These are phyloP conservation scores for Corchorus capsularis DNA, from an alignment of 345 rosid genomes.

Conservation along the genomic window DNA sequence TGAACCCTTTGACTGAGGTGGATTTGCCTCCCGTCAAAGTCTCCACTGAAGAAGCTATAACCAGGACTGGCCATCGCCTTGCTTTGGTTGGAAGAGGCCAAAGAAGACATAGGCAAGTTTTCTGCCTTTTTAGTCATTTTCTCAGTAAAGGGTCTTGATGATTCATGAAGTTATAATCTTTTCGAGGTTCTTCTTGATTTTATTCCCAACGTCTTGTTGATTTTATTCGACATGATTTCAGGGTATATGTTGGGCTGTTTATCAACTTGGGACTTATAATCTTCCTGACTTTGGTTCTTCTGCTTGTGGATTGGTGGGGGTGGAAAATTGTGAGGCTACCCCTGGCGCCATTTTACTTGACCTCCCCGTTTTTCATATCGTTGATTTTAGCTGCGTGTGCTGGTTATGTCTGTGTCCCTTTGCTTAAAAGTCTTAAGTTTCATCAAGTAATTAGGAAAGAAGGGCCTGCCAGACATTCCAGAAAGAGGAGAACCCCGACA, in stretches of 20 bases:
- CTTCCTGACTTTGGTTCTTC: constrained; percentile 55
- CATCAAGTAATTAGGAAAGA: constrained; percentile 43
- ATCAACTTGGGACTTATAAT: constrained; percentile 61
- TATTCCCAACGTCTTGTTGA: not conserved
- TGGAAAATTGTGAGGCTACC: constrained; percentile 95
- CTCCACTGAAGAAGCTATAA: constrained; percentile 55
- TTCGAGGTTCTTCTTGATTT: constrained; percentile 5
- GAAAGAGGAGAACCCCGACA: constrained; percentile 64
- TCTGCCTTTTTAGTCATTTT: constrained; percentile 6
- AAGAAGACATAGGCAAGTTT: constrained; percentile 61
- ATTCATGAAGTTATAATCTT: not conserved
- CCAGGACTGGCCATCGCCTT: constrained; percentile 59
- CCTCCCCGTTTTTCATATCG: constrained; percentile 65
- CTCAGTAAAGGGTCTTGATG: not conserved
- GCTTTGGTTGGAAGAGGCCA: constrained; percentile 59
- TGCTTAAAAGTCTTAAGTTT: constrained; percentile 59
- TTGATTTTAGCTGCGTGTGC: constrained; percentile 51
- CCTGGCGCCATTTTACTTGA: constrained; percentile 65
- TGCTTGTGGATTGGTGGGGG: constrained; percentile 77
- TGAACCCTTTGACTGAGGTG: constrained; percentile 53
- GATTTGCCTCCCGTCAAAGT: constrained; percentile 51
- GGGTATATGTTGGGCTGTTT: constrained; percentile 67
- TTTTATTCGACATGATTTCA: constrained; percentile 33
- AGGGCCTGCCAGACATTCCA: constrained; percentile 45
- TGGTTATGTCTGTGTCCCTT: constrained; percentile 76